phyloP scores from a whole-genome alignment of 805 yeast species.

The Blastobotrys muscicola region DNA sequence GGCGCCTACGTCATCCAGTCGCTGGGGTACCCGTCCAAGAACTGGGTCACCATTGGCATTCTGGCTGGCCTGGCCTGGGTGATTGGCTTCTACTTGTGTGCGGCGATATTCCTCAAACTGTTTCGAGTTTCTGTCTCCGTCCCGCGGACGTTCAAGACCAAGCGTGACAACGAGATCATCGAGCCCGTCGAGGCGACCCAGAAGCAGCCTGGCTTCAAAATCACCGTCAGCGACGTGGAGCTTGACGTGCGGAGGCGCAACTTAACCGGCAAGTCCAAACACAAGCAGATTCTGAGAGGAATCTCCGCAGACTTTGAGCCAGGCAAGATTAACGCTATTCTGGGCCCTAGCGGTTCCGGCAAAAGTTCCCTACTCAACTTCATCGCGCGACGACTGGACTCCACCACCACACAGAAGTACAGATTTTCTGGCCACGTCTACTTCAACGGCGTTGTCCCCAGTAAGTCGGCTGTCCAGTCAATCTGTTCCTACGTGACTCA shows the following conservation, averaged over 20 bases:
- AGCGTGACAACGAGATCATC: constrained; percentile 5
- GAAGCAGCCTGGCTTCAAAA: constrained; percentile 3
- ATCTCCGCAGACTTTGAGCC: constrained; percentile 45
- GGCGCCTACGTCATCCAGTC: constrained; percentile 46
- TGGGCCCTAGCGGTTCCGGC: constrained; percentile 81
- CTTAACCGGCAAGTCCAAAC: constrained; percentile 7
- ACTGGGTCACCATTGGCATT: constrained; percentile 62
- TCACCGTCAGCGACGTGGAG: constrained; percentile 19
- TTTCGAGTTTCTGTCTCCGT: constrained; percentile 45
- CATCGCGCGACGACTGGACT: constrained; percentile 48
- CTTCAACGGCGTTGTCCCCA: constrained; percentile 34
- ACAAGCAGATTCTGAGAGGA: constrained; percentile 34
- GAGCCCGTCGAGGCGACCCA: constrained; percentile 15
- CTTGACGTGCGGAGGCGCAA: constrained; percentile 16
- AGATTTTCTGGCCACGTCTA: constrained; percentile 34
- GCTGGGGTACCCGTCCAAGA: constrained; percentile 46
- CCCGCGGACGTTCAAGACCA: constrained; percentile 29
- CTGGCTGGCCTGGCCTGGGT: constrained; percentile 50
- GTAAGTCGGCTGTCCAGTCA: constrained; percentile 29
- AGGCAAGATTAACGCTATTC: constrained; percentile 55
- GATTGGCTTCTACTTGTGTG: constrained; percentile 41
- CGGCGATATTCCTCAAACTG: constrained; percentile 39
- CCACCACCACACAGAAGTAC: constrained; percentile 27
- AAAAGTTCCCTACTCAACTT: constrained; percentile 59
- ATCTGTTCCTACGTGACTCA: constrained; percentile 73